Conservation (phyloP, 495 filamentous ascomycete genomes). For the Penicillium bovifimosum region DNA sequence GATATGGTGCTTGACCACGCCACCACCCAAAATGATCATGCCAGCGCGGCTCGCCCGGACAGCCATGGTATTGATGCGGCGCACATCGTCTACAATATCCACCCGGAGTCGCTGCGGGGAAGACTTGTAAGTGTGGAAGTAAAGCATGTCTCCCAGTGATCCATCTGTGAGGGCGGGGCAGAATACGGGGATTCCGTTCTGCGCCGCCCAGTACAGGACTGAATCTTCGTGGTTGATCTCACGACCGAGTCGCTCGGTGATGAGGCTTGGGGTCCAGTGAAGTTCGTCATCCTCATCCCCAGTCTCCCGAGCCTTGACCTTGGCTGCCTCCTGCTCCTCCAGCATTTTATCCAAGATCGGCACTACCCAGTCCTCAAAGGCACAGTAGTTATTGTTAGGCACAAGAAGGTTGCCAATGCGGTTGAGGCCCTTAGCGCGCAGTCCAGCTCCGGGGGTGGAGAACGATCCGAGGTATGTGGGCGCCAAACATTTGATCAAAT, state of each 20-base stretch:
- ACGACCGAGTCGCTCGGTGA: constrained; percentile 78
- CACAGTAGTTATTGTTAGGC: constrained; percentile 93
- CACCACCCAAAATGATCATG: constrained; percentile 92
- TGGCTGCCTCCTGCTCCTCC: constrained; percentile 79
- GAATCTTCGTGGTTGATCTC: constrained; percentile 88
- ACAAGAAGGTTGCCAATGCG: constrained; percentile 96
- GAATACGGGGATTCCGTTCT: constrained; percentile 93
- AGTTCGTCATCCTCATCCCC: constrained; percentile 61
- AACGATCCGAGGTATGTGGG: constrained; percentile 91
- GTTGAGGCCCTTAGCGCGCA: constrained; percentile 81
- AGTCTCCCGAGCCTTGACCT: constrained; percentile 36
- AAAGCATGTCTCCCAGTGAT: constrained; percentile 92
- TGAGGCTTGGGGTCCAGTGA: constrained; percentile 84
- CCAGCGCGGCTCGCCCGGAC: constrained; percentile 77
- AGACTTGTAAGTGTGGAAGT: constrained; percentile 88
- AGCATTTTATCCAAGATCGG: constrained; percentile 89
- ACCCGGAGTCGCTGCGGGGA: constrained; percentile 72
- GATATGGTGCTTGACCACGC: constrained; percentile 94
- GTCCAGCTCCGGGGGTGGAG: constrained; percentile 60
- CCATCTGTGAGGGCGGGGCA: constrained; percentile 95
- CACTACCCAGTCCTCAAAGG: constrained; percentile 94
- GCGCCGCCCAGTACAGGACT: constrained; percentile 91
- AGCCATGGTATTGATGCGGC: constrained; percentile 82
- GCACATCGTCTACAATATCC: constrained; percentile 86
- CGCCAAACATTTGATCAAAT: constrained; percentile 94